Evolutionary conservation across 441 rosid genomes (phyloP), one percentile per base, ranked within the genome.

Genomic region (Capsella rubella): DNA sequence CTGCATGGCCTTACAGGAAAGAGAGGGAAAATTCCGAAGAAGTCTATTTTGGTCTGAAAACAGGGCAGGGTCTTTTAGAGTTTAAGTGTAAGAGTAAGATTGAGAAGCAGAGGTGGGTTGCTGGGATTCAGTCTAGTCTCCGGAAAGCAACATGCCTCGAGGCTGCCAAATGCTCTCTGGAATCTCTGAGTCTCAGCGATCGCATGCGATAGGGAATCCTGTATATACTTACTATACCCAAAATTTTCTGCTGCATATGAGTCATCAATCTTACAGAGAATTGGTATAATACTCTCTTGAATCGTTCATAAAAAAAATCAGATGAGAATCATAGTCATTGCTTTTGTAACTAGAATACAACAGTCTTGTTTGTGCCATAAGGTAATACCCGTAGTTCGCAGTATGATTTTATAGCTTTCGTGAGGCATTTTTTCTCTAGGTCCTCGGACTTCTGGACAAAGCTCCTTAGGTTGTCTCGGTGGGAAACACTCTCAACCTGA

Each of bases 401-500:
- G 72, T 95, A 90, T 1, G 92, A 93, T 71, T 85, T 85, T 71
- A 93, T 74, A 43, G 97, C 99, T 82, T 80, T 86, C 4, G 78
- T 71, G 65, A 95, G 99, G 81, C 99, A 95, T 67, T 85, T 91
- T 80, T 85, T 92, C 89, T 95, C 99, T 2, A 95, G 91, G 75
- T 83, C 90, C 77, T 91, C 96, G 3, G 98, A 95, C 87, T 92
- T 92, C 72, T 82, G 93, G 53, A 88, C 86, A 74, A 92, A 90
- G 80, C 93, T 89, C 64, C 64, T 85, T 73, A 95, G 75, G 57
- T 84, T 89, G 81, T 95, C 98, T 78, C 93, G 77, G 81, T 95
- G 98, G 47, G 91, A 87, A 77, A 90, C 98, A 68, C 92, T 84
- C 82, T 93, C 98, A 60, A 90, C 90, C 87, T 84, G 72, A 71